phyloP scores from a whole-genome alignment of 2,329 filamentous ascomycete species.

The Cercospora sesami region DNA sequence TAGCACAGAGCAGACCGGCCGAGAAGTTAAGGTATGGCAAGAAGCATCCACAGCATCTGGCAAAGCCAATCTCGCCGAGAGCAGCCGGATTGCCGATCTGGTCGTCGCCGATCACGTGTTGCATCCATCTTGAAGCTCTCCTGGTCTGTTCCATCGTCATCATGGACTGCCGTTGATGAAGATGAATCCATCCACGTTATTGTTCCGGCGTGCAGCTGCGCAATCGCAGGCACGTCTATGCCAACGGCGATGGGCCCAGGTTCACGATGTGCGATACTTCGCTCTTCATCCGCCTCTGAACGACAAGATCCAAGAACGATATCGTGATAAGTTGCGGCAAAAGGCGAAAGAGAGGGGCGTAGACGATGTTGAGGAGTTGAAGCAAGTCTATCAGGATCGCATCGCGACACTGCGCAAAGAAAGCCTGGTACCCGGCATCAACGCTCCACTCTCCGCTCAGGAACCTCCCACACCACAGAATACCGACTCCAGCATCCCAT shows the following conservation, averaged over 20 bases:
- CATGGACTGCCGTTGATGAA: neutral
- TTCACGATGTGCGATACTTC: conserved; percentile 88
- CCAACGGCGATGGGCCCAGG: conserved; percentile 85
- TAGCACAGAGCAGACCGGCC: neutral
- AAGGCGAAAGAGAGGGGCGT: conserved; percentile 75
- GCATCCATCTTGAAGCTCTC: neutral
- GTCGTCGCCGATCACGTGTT: neutral
- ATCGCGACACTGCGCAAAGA: conserved; percentile 71
- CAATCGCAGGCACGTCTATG: conserved; percentile 29
- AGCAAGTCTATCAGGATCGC: conserved; percentile 79
- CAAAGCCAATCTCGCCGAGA: neutral
- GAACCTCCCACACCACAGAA: conserved; percentile 32
- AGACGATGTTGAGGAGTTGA: conserved; percentile 71
- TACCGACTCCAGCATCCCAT: conserved; percentile 34
- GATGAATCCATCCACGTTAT: conserved; percentile 27
- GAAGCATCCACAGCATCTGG: neutral
- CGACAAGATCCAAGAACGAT: conserved; percentile 71
- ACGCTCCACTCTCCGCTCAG: conserved; percentile 43
- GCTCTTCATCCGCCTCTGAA: conserved; percentile 66
- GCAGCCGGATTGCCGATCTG: neutral
- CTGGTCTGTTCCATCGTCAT: neutral
- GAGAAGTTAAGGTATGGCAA: neutral
- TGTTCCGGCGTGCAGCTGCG: conserved; percentile 26
- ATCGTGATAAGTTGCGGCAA: conserved; percentile 76
- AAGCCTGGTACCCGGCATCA: conserved; percentile 58